Evolutionary conservation across 164 flowering plant species (phyloP).

Genomic region (Vitis rupestris): DNA sequence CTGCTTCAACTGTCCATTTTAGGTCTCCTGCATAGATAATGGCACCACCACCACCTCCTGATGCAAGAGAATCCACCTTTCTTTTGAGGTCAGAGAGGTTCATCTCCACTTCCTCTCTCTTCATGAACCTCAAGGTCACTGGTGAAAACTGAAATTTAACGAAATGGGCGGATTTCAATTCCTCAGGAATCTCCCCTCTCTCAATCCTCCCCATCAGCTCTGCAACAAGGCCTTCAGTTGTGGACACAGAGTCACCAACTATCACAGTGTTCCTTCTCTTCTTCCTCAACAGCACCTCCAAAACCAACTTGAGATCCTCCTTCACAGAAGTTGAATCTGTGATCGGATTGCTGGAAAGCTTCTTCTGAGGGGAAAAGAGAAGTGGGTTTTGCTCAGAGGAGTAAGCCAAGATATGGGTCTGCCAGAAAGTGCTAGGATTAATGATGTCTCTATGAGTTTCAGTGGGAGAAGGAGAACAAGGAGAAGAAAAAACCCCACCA

Average conservation of each 20-base stretch:
- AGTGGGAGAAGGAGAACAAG: constrained; percentile 43
- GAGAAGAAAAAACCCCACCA: constrained; percentile 50
- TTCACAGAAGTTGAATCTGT: constrained; percentile 19
- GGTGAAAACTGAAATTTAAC: constrained; percentile 55
- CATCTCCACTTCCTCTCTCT: constrained; percentile 66
- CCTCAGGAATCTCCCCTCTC: constrained; percentile 71
- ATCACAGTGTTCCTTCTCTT: constrained; percentile 62
- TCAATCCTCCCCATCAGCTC: constrained; percentile 61
- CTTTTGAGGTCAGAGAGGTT: constrained; percentile 54
- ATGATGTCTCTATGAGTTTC: constrained; percentile 22
- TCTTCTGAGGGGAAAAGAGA: constrained; percentile 47
- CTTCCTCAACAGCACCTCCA: constrained; percentile 59
- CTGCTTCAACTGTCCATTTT: constrained; percentile 62
- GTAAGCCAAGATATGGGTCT: constrained; percentile 42
- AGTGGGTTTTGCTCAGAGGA: constrained; percentile 51
- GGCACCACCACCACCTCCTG: constrained; percentile 41
- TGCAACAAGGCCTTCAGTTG: constrained; percentile 50
- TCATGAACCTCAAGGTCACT: constrained; percentile 62
- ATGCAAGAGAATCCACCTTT: constrained; percentile 44
- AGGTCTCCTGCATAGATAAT: constrained; percentile 73
- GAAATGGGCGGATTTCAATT: constrained; percentile 50
- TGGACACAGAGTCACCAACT: constrained; percentile 54
- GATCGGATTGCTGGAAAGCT: constrained; percentile 11
- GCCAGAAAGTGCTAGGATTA: constrained; percentile 44
- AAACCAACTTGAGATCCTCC: constrained; percentile 59